These are phyloP conservation scores for Spergularia azorica DNA, from an alignment of 179 eudicot species.

Conservation along the genomic window DNA sequence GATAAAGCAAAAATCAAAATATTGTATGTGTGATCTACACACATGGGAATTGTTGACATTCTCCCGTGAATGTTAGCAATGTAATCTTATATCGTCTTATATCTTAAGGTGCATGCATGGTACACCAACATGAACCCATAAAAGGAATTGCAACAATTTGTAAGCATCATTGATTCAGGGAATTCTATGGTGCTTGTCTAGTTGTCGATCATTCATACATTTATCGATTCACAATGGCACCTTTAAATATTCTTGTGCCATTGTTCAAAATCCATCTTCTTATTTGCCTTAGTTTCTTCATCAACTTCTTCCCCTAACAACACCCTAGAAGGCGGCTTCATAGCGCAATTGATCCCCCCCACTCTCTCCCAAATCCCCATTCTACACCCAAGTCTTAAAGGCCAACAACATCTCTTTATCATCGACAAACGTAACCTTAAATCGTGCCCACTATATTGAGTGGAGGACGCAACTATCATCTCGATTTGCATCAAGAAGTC, in stretches of 20 bases:
- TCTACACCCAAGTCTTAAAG: not conserved
- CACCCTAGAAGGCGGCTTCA: not conserved
- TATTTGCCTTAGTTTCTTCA: not conserved
- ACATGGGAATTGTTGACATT: no score
- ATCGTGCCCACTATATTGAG: not conserved
- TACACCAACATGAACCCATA: no score
- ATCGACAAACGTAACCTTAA: not conserved
- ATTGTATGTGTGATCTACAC: no score
- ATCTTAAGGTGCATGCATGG: no score
- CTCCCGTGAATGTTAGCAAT: no score
- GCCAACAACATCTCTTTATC: slow-evolving; percentile 6
- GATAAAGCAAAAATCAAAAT: no score
- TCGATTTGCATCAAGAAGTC: no score
- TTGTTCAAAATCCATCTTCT: not conserved
- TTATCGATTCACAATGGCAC: not conserved
- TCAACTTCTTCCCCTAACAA: not conserved
- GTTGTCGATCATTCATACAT: no score
- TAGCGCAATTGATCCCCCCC: slow-evolving; percentile 5
- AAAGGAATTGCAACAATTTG: no score
- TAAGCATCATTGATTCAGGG: not conserved
- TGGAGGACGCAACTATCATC: not conserved
- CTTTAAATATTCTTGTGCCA: not conserved
- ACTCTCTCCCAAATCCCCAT: slow-evolving; percentile 5
- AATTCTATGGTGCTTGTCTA: no score
- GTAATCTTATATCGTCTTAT: no score